Base-by-base conservation (phyloP, 148 eudicot species). In the Heliamphora exappendiculata region DNA sequence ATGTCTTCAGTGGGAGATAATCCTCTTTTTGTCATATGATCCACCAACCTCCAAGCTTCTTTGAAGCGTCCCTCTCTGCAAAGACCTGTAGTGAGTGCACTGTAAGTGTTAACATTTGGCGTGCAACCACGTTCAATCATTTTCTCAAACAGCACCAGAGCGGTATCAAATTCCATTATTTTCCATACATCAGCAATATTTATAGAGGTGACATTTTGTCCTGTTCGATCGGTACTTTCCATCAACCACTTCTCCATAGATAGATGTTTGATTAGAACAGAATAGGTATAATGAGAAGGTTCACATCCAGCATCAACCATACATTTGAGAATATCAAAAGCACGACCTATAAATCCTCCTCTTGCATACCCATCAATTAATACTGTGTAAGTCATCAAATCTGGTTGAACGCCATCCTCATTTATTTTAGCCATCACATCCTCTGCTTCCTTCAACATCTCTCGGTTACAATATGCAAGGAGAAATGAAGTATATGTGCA, bases 211-310 rank as follows among this genome's bases (percentile, higher is more conserved):
- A 69, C 80, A 37, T 84, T 68, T 49, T 47, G 60, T 41, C 84
- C 83, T 62, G 28, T 62, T 70, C 36, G 76, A 79, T 66, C 60
- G 47, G 37, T 75, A 47, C 13, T 75, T 49, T 70, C 78, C 29
- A 62, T 76, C 47, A 55, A 72, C 42, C 37, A 75, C 62, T 84
- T 86, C 55, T 78, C 81, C 59, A 44, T 82, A 12, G 80, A 64
- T 44, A 91, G 72, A 82, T 93, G 93, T 68, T 93, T 93, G 63
- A 91, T 79, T 76, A 93, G 71, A 70, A 93, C 86, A 29, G 91
- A 78, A 79, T 86, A 93, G 75, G 98, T 93, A 70, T 88, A 86
- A 50, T 60, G 82, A 39, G 98, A 93, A 78, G 98, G 96, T 81
- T 91, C 84, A 78, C 83, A 84, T 72, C 88, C 86, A 79, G 86